Conservation (phyloP, 73 alveolate species). For the Paraurostyla sp. region DNA sequence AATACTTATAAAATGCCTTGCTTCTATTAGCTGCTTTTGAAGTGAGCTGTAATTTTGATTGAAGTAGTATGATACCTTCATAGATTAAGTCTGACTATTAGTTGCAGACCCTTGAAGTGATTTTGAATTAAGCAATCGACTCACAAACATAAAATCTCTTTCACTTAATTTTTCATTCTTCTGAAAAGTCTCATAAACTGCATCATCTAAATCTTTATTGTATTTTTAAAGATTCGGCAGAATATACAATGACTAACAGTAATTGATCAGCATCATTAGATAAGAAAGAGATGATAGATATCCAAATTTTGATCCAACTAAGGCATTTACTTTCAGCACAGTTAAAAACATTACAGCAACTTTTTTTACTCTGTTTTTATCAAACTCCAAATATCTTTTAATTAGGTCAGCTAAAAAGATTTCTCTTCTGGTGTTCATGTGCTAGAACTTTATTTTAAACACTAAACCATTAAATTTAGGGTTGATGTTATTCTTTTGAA, state of each 20-base stretch:
- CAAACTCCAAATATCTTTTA: slow-evolving; percentile 5
- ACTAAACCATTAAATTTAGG: background rate
- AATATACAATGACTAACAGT: background rate
- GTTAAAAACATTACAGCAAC: background rate
- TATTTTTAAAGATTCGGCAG: background rate
- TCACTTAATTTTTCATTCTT: background rate
- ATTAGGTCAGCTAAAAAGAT: background rate
- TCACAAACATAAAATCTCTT: too few species aligned
- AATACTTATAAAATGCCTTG: background rate
- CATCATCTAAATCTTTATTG: background rate
- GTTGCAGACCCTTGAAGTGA: background rate
- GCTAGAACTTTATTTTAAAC: slow-evolving; percentile 31
- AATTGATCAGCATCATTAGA: slow-evolving; percentile 25
- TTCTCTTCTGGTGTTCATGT: slow-evolving; percentile 30
- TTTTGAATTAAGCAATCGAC: background rate
- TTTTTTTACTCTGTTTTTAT: background rate
- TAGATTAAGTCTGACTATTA: background rate
- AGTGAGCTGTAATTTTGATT: background rate
- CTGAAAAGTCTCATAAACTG: background rate
- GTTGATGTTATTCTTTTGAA: background rate
- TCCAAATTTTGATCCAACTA: slow-evolving; percentile 17
- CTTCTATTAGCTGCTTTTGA: background rate
- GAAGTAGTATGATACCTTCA: slow-evolving; percentile 9
- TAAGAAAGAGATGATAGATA: slow-evolving; percentile 25
- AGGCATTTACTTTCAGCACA: background rate